Conservation (phyloP, 768 basidiomycete genomes). For the Neoboletus magnificus region DNA sequence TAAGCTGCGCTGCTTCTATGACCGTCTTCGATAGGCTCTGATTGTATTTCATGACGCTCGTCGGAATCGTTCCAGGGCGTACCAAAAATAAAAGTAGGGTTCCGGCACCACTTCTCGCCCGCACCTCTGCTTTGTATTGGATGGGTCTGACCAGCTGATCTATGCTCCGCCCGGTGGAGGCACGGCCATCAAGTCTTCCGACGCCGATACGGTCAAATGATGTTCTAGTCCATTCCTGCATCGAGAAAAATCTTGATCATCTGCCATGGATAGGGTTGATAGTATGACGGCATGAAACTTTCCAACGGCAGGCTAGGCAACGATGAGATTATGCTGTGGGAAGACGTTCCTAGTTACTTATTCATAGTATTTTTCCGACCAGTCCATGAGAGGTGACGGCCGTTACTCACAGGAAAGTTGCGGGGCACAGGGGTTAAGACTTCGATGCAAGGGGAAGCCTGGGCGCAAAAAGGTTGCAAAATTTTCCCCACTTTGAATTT, state of each 20-base stretch:
- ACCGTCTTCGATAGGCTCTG: neutral
- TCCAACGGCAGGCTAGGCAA: no score
- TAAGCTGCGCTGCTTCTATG: neutral
- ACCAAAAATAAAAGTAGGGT: neutral
- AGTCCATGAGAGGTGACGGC: neutral
- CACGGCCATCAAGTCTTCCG: neutral
- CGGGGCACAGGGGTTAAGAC: neutral
- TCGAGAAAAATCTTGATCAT: neutral
- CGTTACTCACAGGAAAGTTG: neutral
- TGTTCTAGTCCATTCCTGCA: neutral
- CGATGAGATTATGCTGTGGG: no score
- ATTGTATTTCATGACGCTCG: neutral
- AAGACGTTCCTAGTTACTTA: neutral
- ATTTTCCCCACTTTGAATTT: neutral
- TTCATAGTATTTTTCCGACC: neutral
- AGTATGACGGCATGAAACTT: neutral
- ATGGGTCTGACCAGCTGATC: neutral
- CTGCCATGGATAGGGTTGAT: neutral
- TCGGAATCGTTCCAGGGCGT: neutral
- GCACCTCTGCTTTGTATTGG: neutral
- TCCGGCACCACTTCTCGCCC: neutral
- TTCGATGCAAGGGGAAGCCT: neutral
- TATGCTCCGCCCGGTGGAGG: neutral
- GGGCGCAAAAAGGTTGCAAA: neutral
- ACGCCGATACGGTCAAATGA: neutral